Evolutionary conservation across 2,329 filamentous ascomycete genomes (phyloP).

Genomic region (Diaporthe sp.): DNA sequence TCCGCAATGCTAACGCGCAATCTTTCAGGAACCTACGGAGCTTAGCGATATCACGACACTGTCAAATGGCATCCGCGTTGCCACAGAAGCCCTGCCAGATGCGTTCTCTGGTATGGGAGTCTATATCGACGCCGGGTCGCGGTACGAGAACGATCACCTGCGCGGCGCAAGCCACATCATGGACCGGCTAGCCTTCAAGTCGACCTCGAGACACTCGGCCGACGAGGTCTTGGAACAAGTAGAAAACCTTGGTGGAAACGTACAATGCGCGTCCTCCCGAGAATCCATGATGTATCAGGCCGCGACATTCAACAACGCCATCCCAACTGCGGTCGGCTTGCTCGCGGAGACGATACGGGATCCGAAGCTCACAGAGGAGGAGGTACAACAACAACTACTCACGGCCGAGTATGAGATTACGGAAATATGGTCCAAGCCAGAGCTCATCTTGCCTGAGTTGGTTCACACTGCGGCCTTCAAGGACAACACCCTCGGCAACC

Average conservation of each 20-base stretch:
- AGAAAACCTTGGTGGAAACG: conserved; percentile 92
- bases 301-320: conserved; percentile 94
- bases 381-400: conserved; percentile 87
- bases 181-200: conserved; percentile 95
- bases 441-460: conserved; percentile 93
- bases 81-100: conserved; percentile 92
- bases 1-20: conserved; percentile 5
- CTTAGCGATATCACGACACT: conserved; percentile 90
- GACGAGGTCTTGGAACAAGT: conserved; percentile 91
- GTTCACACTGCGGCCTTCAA: conserved; percentile 96
- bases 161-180: conserved; percentile 96
- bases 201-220: conserved; percentile 76
- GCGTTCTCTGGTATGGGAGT: conserved; percentile 96
- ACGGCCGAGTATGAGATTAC: conserved; percentile 96
- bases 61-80: conserved; percentile 92
- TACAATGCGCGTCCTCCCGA: conserved; percentile 94
- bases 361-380: conserved; percentile 85
- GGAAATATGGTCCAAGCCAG: conserved; percentile 98
- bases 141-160: conserved; percentile 88
- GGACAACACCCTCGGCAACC: conserved; percentile 95
- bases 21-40: conserved; percentile 80
- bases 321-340: conserved; percentile 83
- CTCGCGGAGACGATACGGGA: conserved; percentile 95
- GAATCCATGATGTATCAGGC: conserved; percentile 99
- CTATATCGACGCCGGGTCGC: conserved; percentile 94